Conservation (phyloP, 805 yeast genomes). For the Pichia sporocuriosa region DNA sequence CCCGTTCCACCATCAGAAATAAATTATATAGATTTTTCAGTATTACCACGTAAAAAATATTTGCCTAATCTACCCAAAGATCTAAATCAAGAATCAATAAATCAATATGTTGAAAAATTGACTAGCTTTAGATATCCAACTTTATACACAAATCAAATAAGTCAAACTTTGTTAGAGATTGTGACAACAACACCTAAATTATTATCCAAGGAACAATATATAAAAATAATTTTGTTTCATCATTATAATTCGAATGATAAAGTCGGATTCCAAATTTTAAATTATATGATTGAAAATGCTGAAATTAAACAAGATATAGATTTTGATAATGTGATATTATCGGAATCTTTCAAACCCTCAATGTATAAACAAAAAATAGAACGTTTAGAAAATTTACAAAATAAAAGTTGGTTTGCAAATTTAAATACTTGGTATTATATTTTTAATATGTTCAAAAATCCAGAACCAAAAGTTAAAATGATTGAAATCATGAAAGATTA, state of each 20-base stretch:
- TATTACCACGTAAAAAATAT: constrained; percentile 13
- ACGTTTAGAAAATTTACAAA: constrained; percentile 16
- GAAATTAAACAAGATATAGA: constrained; percentile 21
- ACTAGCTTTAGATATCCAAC: constrained; percentile 17
- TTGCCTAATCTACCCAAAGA: constrained; percentile 18
- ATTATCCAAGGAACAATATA: constrained; percentile 18
- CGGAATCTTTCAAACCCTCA: constrained; percentile 14
- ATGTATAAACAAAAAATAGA: constrained; percentile 16
- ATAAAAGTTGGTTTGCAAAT: constrained; percentile 16
- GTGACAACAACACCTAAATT: constrained; percentile 14
- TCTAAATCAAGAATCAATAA: constrained; percentile 9
- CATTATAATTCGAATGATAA: constrained; percentile 19
- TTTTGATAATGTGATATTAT: constrained; percentile 23
- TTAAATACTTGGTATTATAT: constrained; percentile 26
- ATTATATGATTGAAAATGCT: constrained; percentile 19
- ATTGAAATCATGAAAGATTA: constrained; percentile 21
- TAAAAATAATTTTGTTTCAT: constrained; percentile 14
- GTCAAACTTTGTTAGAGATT: constrained; percentile 12
- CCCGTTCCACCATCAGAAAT: constrained; percentile 19
- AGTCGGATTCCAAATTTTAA: constrained; percentile 15
- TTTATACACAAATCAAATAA: constrained; percentile 10
- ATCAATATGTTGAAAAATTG: constrained; percentile 17
- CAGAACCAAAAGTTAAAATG: constrained; percentile 16
- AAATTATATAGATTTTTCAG: constrained; percentile 18
- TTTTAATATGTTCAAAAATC: constrained; percentile 17